A percentile compares a stretch with the other conserved stretches of the same genome.
Conservation (phyloP, 169 alveolate species). For the Eimeria brunetti region DNA sequence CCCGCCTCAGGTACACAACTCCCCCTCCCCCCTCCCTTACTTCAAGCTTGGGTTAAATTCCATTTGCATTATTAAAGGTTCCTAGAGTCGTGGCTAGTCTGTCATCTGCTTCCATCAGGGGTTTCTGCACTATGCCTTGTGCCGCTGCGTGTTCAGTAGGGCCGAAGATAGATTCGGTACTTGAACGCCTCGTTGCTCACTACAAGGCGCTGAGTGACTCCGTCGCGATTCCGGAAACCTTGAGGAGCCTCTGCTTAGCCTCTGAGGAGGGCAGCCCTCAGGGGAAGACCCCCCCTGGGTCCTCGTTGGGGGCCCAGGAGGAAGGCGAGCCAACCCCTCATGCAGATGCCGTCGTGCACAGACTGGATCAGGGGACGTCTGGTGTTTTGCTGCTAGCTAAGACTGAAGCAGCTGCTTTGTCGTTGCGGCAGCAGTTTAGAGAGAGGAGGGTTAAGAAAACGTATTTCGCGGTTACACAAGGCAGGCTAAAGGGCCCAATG, state of each 20-base stretch:
- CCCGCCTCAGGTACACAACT: conserved; percentile 15
- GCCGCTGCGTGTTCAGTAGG: conserved; percentile 2
- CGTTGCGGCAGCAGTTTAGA: conserved; percentile 56
- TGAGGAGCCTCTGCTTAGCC: not conserved
- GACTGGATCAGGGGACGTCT: conserved; percentile 77
- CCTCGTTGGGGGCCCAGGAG: not conserved
- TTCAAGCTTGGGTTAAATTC: not conserved
- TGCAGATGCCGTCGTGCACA: conserved; percentile 58
- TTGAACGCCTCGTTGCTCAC: conserved; percentile 22
- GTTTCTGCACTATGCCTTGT: not conserved
- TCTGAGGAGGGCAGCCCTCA: not conserved
- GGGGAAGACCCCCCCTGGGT: not conserved
- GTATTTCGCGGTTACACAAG: conserved; percentile 62
- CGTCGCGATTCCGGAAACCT: conserved; percentile 16
- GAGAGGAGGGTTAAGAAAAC: conserved; percentile 65
- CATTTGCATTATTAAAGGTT: not conserved
- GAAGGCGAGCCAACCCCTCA: not conserved
- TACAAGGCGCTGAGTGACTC: conserved; percentile 2
- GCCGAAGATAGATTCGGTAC: conserved; percentile 2
- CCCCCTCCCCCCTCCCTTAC: not conserved
- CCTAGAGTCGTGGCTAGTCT: not conserved
- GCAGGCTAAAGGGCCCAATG: conserved; percentile 33
- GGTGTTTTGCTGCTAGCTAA: conserved; percentile 77
- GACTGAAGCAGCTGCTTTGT: conserved; percentile 45
- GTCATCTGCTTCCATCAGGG: not conserved